Percentiles rank a stretch among this genome's conserved stretches.
Evolutionary conservation across 768 basidiomycete species (phyloP).

Genomic region (Agaricus subrufescens): DNA sequence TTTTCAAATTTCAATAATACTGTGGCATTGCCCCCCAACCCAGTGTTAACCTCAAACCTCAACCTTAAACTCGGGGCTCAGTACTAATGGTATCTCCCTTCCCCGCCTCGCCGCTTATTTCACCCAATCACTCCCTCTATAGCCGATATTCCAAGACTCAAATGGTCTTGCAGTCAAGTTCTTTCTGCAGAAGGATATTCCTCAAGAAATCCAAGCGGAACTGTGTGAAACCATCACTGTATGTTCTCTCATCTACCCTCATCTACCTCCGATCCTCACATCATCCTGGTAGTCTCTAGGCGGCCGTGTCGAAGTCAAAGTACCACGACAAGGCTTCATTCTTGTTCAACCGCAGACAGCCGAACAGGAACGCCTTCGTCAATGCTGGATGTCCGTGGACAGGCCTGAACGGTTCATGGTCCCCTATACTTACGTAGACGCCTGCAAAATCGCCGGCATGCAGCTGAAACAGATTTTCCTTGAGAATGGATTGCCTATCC

Average conservation of each 20-base stretch:
- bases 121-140: background rate
- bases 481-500: conserved; percentile 58
- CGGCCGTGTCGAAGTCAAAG: conserved; percentile 73
- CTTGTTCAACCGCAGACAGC: conserved; percentile 62
- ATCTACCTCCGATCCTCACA: background rate
- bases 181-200: conserved; percentile 77
- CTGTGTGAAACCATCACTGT: conserved; percentile 74
- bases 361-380: conserved; percentile 71
- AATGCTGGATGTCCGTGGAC: conserved; percentile 67
- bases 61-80: conserved; percentile 48
- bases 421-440: conserved; percentile 77
- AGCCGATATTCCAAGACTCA: conserved; percentile 72
- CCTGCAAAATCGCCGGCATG: conserved; percentile 77
- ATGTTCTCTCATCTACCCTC: conserved; percentile 12
- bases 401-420: conserved; percentile 76
- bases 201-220: conserved; percentile 63
- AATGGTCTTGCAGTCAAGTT: conserved; percentile 73
- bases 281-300: conserved; percentile 51
- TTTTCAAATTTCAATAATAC: too few species aligned
- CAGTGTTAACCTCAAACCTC: conserved; percentile 20
- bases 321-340: conserved; percentile 72
- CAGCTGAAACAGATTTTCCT: conserved; percentile 73
- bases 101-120: background rate
- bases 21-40: too few species aligned
- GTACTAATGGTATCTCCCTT: conserved; percentile 15